A percentile compares a stretch with the other conserved stretches of the same genome.
Evolutionary conservation across 2,329 filamentous ascomycete genomes (phyloP).

Genomic region (Ophiostoma perfectum): DNA sequence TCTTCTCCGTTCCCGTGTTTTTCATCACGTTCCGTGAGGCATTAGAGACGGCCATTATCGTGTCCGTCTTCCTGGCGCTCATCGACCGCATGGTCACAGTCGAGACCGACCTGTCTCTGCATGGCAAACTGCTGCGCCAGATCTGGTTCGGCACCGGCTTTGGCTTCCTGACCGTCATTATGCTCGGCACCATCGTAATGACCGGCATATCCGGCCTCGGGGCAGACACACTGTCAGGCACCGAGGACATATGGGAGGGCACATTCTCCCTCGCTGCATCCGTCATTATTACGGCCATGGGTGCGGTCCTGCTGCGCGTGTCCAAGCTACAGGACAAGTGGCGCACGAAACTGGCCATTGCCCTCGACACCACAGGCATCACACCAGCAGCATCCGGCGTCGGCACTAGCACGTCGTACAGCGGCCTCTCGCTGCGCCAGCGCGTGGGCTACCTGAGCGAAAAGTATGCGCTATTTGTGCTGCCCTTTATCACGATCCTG

Average conservation of each 20-base stretch:
- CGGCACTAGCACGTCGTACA: too few species aligned
- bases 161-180: slow-evolving; percentile 60
- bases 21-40: slow-evolving; percentile 85
- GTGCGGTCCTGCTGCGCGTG: slow-evolving; percentile 66
- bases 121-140: slow-evolving; percentile 69
- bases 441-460: slow-evolving; percentile 59
- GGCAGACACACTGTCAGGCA: slow-evolving; percentile 53
- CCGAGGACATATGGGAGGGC: slow-evolving; percentile 69
- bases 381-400: not conserved
- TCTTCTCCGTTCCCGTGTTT: slow-evolving; percentile 52
- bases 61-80: slow-evolving; percentile 79
- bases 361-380: not conserved
- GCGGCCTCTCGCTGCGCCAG: slow-evolving; percentile 31
- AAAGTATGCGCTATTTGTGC: slow-evolving; percentile 70
- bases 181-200: slow-evolving; percentile 63
- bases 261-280: slow-evolving; percentile 62
- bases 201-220: slow-evolving; percentile 67
- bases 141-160: slow-evolving; percentile 58
- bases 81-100: slow-evolving; percentile 71
- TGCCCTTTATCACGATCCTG: slow-evolving; percentile 73
- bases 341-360: slow-evolving; percentile 60
- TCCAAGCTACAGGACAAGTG: slow-evolving; percentile 74
- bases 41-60: slow-evolving; percentile 76
- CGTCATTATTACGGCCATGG: slow-evolving; percentile 67
- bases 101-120: slow-evolving; percentile 53